Evolutionary conservation across 2,329 filamentous ascomycete species (phyloP), one percentile per base, ranked within the genome.

Genomic region (Magnaporthiopsis rhizophila): DNA sequence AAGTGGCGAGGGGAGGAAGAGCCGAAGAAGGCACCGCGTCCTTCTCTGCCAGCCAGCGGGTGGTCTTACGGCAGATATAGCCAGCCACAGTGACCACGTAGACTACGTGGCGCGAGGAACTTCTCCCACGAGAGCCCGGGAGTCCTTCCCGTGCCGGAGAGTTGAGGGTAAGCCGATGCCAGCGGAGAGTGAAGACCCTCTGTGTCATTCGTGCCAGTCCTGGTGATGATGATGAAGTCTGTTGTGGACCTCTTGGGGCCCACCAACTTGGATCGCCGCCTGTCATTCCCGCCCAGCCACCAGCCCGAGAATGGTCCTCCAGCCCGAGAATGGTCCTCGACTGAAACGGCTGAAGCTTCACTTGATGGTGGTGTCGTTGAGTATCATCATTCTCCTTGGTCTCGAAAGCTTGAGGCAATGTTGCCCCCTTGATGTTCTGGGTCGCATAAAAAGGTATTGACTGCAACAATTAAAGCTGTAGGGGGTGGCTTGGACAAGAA

Each of bases 371-470:
- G 65, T n/a, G 32, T 69, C 67, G 30, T 58, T 24, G 6, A 69
- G 24, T 3, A 68, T 9, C n/a, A 81, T 26, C 12, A n/a, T 45
- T 2, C 24, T 26, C n/a, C 38, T 30, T 0, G 76, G 72, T 5
- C 71, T 73, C 2, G 77, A 65, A 4, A 78, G 64, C 30, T 53
- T 58, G 24, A 67, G 64, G 1, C 65, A 64, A 24, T 69, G 64
- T 3, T 64, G 71, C 68, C 53, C 69, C 13, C 62, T 69, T 63
- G 6, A 75, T 61, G 36, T 64, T 64, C 63, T 65, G 58, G 2
- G 73, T 75, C 0, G 72, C 72, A 59, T 76, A 26, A 72, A 12
- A 77, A 66, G 0, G 75, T 74, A 38, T 75, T 59, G 58, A 28
- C 58, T 15, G 28, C 28, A 3, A 59, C 26, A 8, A 59, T n/a